Evolutionary conservation across 352 stramenopile genomes (phyloP).

Genomic region (Pythium biforme): DNA sequence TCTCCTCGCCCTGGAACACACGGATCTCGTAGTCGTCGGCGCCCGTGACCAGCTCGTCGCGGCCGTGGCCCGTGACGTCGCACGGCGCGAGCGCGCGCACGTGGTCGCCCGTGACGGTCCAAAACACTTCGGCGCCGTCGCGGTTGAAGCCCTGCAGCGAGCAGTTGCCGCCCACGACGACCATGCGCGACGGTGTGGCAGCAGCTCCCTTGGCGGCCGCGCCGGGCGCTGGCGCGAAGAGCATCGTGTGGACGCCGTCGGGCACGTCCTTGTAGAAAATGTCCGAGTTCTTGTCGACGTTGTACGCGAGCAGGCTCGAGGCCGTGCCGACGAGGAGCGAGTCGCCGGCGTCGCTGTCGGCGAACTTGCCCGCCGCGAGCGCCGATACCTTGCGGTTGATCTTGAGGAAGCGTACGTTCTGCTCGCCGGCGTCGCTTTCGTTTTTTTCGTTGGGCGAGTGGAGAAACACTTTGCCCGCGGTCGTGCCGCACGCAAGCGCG

Average conservation of each 20-base stretch:
- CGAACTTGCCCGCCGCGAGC: constrained; percentile 71
- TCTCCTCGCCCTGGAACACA: constrained; percentile 88
- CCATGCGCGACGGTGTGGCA: constrained; percentile 53
- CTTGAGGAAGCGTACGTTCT: constrained; percentile 87
- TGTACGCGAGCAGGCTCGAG: constrained; percentile 89
- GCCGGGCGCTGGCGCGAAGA: constrained; percentile 61
- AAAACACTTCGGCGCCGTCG: constrained; percentile 85
- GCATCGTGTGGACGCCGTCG: constrained; percentile 83
- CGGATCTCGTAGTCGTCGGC: constrained; percentile 92
- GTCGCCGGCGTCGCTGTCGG: constrained; percentile 55
- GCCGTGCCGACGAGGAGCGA: constrained; percentile 88
- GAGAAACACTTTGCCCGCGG: constrained; percentile 89
- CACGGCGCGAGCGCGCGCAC: constrained; percentile 77
- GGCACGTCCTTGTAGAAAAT: constrained; percentile 92
- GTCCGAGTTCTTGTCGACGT: constrained; percentile 93
- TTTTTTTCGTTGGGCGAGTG: constrained; percentile 85
- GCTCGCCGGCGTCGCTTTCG: constrained; percentile 44
- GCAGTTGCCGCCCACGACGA: constrained; percentile 92
- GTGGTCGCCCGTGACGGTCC: constrained; percentile 91
- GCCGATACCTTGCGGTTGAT: constrained; percentile 90
- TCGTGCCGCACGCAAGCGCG: constrained; percentile 81
- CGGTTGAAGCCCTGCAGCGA: constrained; percentile 87
- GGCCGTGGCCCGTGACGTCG: constrained; percentile 68
- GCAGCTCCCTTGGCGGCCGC: background rate
- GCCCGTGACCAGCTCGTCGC: constrained; percentile 83